These are phyloP conservation scores for Flaveria brownii DNA, from an alignment of 129 eudicot genomes.

Conservation along the genomic window DNA sequence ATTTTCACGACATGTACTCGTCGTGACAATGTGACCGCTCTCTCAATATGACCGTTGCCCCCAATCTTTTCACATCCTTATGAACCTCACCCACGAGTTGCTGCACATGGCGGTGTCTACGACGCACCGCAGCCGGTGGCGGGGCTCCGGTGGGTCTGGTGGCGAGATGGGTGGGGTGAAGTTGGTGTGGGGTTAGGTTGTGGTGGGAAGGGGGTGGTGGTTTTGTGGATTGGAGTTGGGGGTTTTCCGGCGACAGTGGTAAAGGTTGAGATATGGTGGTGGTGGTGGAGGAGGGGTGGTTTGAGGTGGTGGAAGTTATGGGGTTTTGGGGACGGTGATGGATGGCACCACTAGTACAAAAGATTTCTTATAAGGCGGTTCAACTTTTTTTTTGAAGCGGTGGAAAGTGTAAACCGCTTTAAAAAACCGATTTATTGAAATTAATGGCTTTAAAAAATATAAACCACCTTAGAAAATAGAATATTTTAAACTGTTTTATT, in stretches of 20 bases:
- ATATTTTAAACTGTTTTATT: no score
- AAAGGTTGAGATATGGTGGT: conserved; percentile 32
- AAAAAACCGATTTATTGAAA: no score
- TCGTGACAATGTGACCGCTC: no score
- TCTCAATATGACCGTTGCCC: no score
- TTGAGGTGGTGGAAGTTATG: conserved; percentile 31
- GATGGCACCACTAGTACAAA: no score
- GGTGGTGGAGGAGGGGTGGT: conserved; percentile 26
- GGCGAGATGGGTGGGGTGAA: background rate
- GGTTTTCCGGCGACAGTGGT: conserved; percentile 16
- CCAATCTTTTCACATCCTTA: conserved; percentile 51
- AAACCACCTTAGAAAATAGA: no score
- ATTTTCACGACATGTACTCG: no score
- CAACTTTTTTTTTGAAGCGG: no score
- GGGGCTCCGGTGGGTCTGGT: conserved; percentile 39
- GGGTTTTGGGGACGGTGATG: conserved; percentile 41
- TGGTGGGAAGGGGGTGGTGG: conserved; percentile 24
- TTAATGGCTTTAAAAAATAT: no score
- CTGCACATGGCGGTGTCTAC: conserved; percentile 45
- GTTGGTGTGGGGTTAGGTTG: background rate
- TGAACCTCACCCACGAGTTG: conserved; percentile 30
- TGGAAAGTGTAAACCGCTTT: no score
- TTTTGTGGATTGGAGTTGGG: conserved; percentile 36
- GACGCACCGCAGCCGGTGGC: conserved; percentile 70
- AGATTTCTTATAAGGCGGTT: no score